Percentiles rank a stretch among this genome's conserved stretches.
These are phyloP conservation scores for Luffa aegyptiaca DNA, from an alignment of 306 rosid species.

Conservation along the genomic window DNA sequence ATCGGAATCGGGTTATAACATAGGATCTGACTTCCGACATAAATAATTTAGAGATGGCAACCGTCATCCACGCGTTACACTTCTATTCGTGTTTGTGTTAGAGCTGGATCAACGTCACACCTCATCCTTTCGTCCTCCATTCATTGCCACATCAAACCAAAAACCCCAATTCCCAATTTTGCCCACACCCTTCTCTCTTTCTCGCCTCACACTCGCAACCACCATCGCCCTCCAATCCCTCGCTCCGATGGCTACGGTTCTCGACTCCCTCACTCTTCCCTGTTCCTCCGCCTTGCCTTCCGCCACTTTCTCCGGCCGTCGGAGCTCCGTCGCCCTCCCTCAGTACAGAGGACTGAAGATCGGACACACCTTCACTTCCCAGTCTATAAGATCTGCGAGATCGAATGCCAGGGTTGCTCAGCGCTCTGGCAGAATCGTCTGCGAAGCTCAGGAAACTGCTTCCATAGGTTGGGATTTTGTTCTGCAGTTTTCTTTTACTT, in stretches of 20 bases:
- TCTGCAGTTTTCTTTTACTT: background rate
- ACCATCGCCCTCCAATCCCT: constrained; percentile 27
- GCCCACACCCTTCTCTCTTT: background rate
- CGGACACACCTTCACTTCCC: constrained; percentile 14
- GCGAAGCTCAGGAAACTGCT: constrained; percentile 72
- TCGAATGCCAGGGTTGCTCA: constrained; percentile 18
- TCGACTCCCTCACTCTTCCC: constrained; percentile 44
- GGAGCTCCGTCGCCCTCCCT: constrained; percentile 20
- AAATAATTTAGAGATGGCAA: background rate
- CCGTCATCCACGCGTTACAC: background rate
- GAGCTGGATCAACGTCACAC: background rate
- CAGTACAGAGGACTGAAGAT: constrained; percentile 49
- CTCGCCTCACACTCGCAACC: background rate
- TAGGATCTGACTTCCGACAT: background rate
- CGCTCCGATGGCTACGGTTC: constrained; percentile 60
- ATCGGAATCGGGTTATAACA: too few species aligned
- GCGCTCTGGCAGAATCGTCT: constrained; percentile 33
- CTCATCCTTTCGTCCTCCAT: constrained; percentile 9
- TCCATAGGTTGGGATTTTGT: constrained; percentile 39
- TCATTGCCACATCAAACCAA: background rate
- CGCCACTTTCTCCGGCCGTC: constrained; percentile 24
- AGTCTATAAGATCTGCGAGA: constrained; percentile 15
- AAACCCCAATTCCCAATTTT: background rate
- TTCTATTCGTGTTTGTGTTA: background rate
- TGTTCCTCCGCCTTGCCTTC: constrained; percentile 36